Conservation (phyloP, 148 eudicot genomes). For the Diospyros kaki region DNA sequence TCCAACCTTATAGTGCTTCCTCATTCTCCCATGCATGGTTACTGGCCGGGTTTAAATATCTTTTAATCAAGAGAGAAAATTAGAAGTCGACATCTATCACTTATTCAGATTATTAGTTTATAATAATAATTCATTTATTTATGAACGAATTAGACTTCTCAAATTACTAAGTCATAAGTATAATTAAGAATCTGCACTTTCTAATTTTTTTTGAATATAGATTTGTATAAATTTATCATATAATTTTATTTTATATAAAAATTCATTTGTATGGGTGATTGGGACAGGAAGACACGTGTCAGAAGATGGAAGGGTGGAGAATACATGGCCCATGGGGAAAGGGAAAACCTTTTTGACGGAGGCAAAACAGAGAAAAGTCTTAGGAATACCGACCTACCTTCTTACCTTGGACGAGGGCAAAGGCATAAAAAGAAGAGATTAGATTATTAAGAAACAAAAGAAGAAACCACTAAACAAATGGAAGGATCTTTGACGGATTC, state of each 20-base stretch:
- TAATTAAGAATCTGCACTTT: not conserved
- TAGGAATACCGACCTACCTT: too few species aligned
- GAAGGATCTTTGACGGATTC: conserved; percentile 10
- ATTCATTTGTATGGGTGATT: too few species aligned
- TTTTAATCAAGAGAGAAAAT: too few species aligned
- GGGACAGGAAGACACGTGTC: not conserved
- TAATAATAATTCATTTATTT: too few species aligned
- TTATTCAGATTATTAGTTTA: too few species aligned
- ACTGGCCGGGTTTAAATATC: too few species aligned
- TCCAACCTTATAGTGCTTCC: too few species aligned
- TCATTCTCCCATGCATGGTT: too few species aligned
- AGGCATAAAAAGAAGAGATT: not conserved
- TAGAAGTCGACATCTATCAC: too few species aligned
- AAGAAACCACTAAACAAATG: not conserved
- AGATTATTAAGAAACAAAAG: not conserved
- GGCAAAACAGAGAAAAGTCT: not conserved
- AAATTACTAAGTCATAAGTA: too few species aligned
- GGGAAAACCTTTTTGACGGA: not conserved
- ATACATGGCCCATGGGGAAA: not conserved
- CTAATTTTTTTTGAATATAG: not conserved
- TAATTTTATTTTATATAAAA: too few species aligned
- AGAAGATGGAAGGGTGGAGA: not conserved
- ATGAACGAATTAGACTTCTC: too few species aligned
- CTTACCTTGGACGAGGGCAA: not conserved
- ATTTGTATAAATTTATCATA: not conserved